phyloP scores from a whole-genome alignment of 2,329 filamentous ascomycete genomes.

The Pseudogymnoascus sp. region DNA sequence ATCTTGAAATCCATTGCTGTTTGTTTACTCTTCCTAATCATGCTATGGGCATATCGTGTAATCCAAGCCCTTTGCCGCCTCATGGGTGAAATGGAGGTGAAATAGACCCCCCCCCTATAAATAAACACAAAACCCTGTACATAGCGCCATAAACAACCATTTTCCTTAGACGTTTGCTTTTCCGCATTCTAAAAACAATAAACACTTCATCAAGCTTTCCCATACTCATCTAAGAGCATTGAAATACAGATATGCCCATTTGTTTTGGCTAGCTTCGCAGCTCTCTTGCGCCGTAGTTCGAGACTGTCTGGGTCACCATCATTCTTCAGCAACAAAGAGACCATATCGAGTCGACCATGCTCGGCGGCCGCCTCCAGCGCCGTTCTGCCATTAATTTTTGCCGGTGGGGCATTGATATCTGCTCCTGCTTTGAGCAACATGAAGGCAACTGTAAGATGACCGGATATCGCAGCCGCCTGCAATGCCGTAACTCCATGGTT shows the following conservation, averaged over 20 bases:
- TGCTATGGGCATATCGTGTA: too few species aligned
- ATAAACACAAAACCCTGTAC: too few species aligned
- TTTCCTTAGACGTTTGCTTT: neutral
- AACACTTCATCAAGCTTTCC: neutral
- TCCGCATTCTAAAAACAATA: neutral
- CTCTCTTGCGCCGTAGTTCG: neutral
- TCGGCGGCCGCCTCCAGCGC: conserved; percentile 13
- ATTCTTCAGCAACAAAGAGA: conserved; percentile 11
- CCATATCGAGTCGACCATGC: conserved; percentile 11
- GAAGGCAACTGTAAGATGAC: conserved; percentile 9
- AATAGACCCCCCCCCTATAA: too few species aligned
- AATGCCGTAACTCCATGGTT: conserved; percentile 13
- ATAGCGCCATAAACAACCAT: neutral
- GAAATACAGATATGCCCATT: neutral
- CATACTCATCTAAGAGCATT: neutral
- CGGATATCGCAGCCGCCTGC: conserved; percentile 12
- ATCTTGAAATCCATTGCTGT: too few species aligned
- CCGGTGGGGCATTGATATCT: conserved; percentile 12
- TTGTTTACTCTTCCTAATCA: too few species aligned
- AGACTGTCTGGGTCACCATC: neutral
- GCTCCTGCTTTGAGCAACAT: conserved; percentile 14
- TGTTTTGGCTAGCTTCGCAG: neutral
- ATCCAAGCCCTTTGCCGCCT: too few species aligned
- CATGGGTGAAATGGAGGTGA: too few species aligned
- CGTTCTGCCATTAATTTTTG: conserved; percentile 11